Evolutionary conservation across 228 moss, liverwort and hornwort genomes (phyloP).

Genomic region (Sphagnum magellanicum): DNA sequence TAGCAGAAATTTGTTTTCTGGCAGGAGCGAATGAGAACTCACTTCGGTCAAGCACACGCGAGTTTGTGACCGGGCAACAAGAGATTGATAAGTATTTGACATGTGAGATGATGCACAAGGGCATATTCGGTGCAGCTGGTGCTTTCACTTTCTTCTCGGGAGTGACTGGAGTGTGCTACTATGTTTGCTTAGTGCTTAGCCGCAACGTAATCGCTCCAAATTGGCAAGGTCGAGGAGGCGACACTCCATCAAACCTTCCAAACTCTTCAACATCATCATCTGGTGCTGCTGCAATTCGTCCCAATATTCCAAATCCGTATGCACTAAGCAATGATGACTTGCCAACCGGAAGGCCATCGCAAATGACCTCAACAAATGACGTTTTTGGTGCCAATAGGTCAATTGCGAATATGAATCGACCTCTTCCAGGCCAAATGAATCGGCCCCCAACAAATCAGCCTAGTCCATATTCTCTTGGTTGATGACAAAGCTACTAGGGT

Average conservation of each 20-base stretch:
- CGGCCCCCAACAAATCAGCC: conserved; percentile 33
- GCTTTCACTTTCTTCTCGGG: conserved; percentile 44
- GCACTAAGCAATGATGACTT: conserved; percentile 40
- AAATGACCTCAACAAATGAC: conserved; percentile 19
- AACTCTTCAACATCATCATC: conserved; percentile 7
- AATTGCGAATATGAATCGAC: conserved; percentile 18
- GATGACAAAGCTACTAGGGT: background rate
- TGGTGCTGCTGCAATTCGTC: conserved; percentile 8
- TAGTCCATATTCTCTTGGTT: conserved; percentile 34
- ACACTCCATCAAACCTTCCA: conserved; percentile 16
- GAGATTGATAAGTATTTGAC: conserved; percentile 39
- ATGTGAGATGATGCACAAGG: conserved; percentile 39
- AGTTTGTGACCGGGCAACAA: conserved; percentile 26
- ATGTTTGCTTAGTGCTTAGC: conserved; percentile 36
- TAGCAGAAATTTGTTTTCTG: conserved; percentile 43
- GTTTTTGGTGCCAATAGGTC: conserved; percentile 37
- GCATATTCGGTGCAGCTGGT: conserved; percentile 38
- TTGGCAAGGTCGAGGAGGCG: conserved; percentile 35
- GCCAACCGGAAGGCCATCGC: background rate
- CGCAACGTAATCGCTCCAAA: conserved; percentile 14
- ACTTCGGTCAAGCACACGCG: conserved; percentile 25
- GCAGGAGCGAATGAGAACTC: conserved; percentile 48
- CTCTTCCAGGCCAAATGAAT: conserved; percentile 25
- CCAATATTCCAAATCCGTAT: conserved; percentile 29
- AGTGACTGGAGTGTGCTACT: conserved; percentile 35